phyloP scores from a whole-genome alignment of 2,329 filamentous ascomycete genomes.

The Neobulgaria alba region DNA sequence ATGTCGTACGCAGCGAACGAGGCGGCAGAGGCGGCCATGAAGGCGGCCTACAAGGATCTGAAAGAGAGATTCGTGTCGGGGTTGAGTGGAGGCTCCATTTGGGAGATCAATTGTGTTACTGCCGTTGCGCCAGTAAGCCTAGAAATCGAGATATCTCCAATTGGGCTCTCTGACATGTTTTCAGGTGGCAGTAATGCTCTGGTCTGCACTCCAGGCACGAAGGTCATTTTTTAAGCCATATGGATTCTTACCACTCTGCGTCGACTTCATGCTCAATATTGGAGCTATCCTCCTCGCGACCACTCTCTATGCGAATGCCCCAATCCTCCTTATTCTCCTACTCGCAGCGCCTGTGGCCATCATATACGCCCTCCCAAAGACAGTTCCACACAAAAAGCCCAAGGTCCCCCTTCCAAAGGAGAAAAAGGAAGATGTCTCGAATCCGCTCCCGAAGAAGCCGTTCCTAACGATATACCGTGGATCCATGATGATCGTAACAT shows the following conservation, averaged over 20 bases:
- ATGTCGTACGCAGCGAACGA: neutral
- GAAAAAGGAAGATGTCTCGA: conserved; percentile 27
- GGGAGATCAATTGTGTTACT: conserved; percentile 81
- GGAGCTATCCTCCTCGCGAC: conserved; percentile 73
- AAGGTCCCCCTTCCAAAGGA: conserved; percentile 26
- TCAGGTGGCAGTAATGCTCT: conserved; percentile 77
- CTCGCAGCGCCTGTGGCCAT: conserved; percentile 60
- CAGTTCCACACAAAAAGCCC: neutral
- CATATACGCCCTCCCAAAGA: conserved; percentile 45
- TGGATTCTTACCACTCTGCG: conserved; percentile 54
- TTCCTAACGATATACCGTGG: conserved; percentile 90
- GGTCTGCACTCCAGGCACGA: conserved; percentile 80
- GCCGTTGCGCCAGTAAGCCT: conserved; percentile 71
- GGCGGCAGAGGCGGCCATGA: conserved; percentile 30
- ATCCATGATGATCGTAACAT: conserved; percentile 84
- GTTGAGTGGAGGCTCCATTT: conserved; percentile 71
- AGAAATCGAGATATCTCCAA: too few relatives aligned
- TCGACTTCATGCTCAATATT: conserved; percentile 86
- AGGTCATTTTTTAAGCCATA: conserved; percentile 78
- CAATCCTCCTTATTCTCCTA: conserved; percentile 65
- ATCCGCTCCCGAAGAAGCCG: conserved; percentile 69
- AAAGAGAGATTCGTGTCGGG: conserved; percentile 97
- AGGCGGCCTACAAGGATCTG: conserved; percentile 69
- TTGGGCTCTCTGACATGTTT: too few relatives aligned
- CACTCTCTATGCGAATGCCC: conserved; percentile 71